phyloP scores from a whole-genome alignment of 2,329 filamentous ascomycete genomes.

The Ceratocystiopsis minuta region DNA sequence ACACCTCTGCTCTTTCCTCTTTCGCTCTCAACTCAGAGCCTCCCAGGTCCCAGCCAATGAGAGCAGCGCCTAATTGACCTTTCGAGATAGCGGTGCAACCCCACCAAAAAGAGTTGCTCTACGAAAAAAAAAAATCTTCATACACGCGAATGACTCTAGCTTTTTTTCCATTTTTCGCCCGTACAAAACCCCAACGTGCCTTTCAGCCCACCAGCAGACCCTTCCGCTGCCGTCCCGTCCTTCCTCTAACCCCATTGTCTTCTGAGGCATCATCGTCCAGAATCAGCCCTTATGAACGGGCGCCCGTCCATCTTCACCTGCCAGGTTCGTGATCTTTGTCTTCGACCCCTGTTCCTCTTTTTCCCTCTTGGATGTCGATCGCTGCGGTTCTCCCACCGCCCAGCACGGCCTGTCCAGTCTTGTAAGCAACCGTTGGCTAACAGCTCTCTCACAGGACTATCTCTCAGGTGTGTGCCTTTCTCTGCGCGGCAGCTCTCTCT shows the following conservation, averaged over 20 bases:
- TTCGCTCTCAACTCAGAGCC: too few species aligned
- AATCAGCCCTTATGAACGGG: slow-evolving; percentile 67
- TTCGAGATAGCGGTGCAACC: too few species aligned
- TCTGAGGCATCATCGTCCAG: slow-evolving; percentile 18
- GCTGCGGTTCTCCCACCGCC: neutral
- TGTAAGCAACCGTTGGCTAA: neutral
- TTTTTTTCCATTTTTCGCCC: slow-evolving; percentile 1
- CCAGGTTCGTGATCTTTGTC: slow-evolving; percentile 40
- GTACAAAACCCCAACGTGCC: neutral
- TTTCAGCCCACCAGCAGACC: too few species aligned
- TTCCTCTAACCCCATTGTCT: neutral
- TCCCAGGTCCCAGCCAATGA: too few species aligned
- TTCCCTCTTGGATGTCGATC: neutral
- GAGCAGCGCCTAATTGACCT: too few species aligned
- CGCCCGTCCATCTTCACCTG: slow-evolving; percentile 72
- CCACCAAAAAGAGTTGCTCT: too few species aligned
- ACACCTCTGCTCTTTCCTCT: too few species aligned
- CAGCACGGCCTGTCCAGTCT: too few species aligned
- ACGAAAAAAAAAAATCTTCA: neutral
- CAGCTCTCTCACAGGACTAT: slow-evolving; percentile 39
- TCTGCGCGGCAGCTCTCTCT: slow-evolving; percentile 7
- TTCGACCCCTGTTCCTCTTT: neutral
- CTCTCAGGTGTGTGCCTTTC: slow-evolving; percentile 44
- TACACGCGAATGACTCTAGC: neutral
- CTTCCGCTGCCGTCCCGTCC: slow-evolving; percentile 2